Evolutionary conservation across 257 asterid genomes (phyloP), one percentile per base, ranked within the genome.

Genomic region (Nicotiana undulata): DNA sequence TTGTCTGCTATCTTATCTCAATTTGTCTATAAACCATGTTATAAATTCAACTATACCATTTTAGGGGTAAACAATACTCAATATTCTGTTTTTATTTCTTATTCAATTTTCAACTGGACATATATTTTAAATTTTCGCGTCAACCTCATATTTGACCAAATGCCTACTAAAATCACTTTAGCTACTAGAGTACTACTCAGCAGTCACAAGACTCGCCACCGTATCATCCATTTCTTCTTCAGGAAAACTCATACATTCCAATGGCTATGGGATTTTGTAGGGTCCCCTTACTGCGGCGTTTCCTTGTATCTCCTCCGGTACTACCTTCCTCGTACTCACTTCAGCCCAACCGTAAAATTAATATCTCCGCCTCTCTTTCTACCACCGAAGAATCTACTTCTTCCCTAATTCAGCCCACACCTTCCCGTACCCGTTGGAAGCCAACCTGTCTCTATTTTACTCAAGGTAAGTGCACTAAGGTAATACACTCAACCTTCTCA

Each of bases 381-480:
- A 66, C 72, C 7, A 67, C 63, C 9, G 90, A 86, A 81, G 87
- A 87, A 74, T 56, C 93, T 22, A 63, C 86, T 16, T 81, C 88
- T 34, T 76, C 92, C 46, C 46, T 86, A 75, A 80, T 79, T 85
- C 76, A 87, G 81, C 55, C 67, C 59, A 24, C 76, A 56, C 59
- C 85, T 5, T 63, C 75, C 15, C 65, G 58, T 84, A 82, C 58
- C 26, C 85, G 81, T 4, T 95, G 99, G 99, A 96, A 89, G 81
- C 99, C 99, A 10, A 84, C 87, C 84, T 96, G 99, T 83, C 86
- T 96, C 84, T 96, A 92, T 75, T 86, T 87, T 87, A 87, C 97
- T 29, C 99, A 94, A 81, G 95, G 89, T 44, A 90, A 83, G 88
- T 96, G 99, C 89, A 91, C 95, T 56, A 94, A 81, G 99, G 99